Evolutionary conservation across 768 basidiomycete species (phyloP).

Genomic region (Leccinum variicolor): DNA sequence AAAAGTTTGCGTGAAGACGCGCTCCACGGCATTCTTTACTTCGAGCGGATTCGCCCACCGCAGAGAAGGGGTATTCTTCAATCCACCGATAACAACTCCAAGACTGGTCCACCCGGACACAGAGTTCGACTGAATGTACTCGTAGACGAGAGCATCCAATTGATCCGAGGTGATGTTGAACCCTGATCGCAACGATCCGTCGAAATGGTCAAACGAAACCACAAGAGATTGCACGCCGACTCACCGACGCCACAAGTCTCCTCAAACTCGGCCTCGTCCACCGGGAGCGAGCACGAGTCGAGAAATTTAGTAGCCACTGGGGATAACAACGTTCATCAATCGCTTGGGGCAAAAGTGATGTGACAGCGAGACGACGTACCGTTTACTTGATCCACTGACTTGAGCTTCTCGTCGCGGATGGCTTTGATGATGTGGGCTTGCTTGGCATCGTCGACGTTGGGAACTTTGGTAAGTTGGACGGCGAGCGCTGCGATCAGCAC

Average conservation of each 20-base stretch:
- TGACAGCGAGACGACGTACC: conserved; percentile 47
- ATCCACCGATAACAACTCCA: conserved; percentile 58
- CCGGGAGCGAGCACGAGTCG: conserved; percentile 54
- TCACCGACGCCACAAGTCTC: conserved; percentile 83
- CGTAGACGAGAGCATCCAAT: conserved; percentile 50
- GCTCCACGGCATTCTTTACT: conserved; percentile 78
- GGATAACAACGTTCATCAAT: conserved; percentile 3
- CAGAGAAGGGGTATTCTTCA: conserved; percentile 59
- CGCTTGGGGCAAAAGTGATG: background rate
- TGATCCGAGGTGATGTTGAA: conserved; percentile 72
- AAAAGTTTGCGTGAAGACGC: conserved; percentile 61
- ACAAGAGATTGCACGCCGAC: conserved; percentile 25
- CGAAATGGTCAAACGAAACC: background rate
- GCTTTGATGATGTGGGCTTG: conserved; percentile 60
- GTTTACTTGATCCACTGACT: conserved; percentile 80
- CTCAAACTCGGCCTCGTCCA: conserved; percentile 71
- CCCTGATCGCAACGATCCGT: conserved; percentile 44
- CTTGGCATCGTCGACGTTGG: conserved; percentile 47
- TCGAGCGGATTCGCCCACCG: conserved; percentile 86
- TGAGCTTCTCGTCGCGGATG: conserved; percentile 71
- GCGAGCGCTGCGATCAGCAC: conserved; percentile 67
- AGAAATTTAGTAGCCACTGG: conserved; percentile 64
- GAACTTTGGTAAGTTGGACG: conserved; percentile 54
- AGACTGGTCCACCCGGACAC: conserved; percentile 74
- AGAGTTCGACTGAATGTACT: conserved; percentile 54